A percentile compares a stretch with the other conserved stretches of the same genome.
phyloP scores from a whole-genome alignment of 2,329 filamentous ascomycete species.

The Pseudomassariella vexata region DNA sequence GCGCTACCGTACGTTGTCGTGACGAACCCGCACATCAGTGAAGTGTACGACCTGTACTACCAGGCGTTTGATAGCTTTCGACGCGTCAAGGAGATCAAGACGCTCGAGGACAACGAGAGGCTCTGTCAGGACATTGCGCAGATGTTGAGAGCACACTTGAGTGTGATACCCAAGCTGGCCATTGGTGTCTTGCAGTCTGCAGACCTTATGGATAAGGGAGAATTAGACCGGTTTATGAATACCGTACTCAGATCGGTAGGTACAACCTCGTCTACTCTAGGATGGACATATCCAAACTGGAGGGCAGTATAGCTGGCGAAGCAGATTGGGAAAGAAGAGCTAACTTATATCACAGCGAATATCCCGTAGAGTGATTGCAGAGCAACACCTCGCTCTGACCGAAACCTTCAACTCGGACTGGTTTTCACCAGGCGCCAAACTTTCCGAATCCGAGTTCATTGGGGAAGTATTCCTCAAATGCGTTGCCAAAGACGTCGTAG shows the following conservation, averaged over 20 bases:
- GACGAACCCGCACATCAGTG: constrained; percentile 87
- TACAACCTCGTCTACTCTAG: constrained; percentile 6
- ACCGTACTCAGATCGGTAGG: constrained; percentile 81
- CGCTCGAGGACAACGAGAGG: constrained; percentile 80
- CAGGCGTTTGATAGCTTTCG: constrained; percentile 91
- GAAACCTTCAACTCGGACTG: constrained; percentile 89
- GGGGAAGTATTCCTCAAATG: constrained; percentile 94
- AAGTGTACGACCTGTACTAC: constrained; percentile 96
- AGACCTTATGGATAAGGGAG: constrained; percentile 70
- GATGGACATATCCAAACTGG: not conserved
- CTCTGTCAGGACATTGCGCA: constrained; percentile 76
- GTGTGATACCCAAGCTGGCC: constrained; percentile 87
- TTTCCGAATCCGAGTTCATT: constrained; percentile 75
- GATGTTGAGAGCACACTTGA: constrained; percentile 80
- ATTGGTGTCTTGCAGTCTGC: constrained; percentile 93
- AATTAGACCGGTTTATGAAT: constrained; percentile 93
- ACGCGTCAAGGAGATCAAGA: constrained; percentile 75
- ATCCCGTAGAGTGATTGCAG: constrained; percentile 90
- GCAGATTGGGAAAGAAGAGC: no score
- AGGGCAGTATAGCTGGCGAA: no score
- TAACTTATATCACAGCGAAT: constrained; percentile 71
- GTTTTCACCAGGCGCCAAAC: constrained; percentile 77
- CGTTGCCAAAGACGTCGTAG: constrained; percentile 82
- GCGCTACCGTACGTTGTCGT: constrained; percentile 92
- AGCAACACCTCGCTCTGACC: constrained; percentile 91